Evolutionary conservation across 352 stramenopile genomes (phyloP), one percentile per base, ranked within the genome.

Genomic region (Pythium myriotylum): DNA sequence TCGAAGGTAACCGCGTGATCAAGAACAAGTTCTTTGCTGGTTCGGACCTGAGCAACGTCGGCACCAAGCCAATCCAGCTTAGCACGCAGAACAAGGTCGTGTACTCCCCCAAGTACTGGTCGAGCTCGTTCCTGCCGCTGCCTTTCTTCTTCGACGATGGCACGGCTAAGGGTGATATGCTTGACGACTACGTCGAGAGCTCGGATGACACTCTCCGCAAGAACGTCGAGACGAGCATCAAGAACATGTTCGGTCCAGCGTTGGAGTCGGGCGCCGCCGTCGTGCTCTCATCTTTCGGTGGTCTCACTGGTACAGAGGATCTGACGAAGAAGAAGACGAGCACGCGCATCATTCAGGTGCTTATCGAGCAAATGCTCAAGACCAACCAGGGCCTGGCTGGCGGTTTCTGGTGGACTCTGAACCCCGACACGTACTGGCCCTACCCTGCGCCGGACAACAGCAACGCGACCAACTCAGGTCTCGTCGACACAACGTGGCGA

Each of bases 211-310:
- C 73, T 22, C 66, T 95, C 26, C 46, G 76, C 42, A 65, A 83
- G 23, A 92, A 90, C 51, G 79, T 93, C 20, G 56, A 88, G 54
- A 56, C 74, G 26, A 87, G 80, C 63, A 93, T 95, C 81, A 83
- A 89, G 63, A 86, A 91, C 70, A 92, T 89, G 77, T 95, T 92
- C 55, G 79, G 79, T 20, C 53, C 70, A 0, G 73, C 84, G 0
- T 78, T 88, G 22, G 73, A 82, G 39, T 87, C 79, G 1, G 81
- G 73, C 19, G 72, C 77, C 27, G 83, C 86, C 12, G 81, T 91
- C 16, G 76, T 95, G 4, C 56, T 95, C 16, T 93, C 84, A 27
- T 89, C 73, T n/a, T 95, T 95, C 57, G 86, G 86, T n/a, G 84
- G 86, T 22, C 73, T 95, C 20, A 66, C 86, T 42, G 82, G 82